These are phyloP conservation scores for Kazachstania bromeliacearum DNA, from an alignment of 805 yeast genomes.

Conservation along the genomic window DNA sequence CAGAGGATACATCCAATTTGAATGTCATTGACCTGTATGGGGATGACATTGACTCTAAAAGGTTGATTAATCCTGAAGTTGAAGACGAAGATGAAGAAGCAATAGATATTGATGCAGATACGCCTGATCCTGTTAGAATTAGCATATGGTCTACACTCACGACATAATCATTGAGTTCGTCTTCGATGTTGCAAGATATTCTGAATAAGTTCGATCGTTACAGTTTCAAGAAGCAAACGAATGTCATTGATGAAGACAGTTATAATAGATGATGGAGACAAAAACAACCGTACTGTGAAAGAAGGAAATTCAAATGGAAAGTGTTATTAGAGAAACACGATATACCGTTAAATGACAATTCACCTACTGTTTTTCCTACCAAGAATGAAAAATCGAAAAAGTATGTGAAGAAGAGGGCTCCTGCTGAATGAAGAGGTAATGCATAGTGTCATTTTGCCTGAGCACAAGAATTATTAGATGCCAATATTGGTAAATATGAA, in stretches of 20 bases:
- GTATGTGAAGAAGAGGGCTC: conserved; percentile 82
- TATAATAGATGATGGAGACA: conserved; percentile 70
- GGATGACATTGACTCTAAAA: too few relatives aligned
- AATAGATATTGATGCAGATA: neutral
- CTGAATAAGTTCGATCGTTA: conserved; percentile 54
- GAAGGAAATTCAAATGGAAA: conserved; percentile 74
- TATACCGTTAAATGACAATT: conserved; percentile 36
- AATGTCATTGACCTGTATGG: conserved; percentile 33
- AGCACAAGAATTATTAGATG: conserved; percentile 64
- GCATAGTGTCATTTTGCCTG: conserved; percentile 95
- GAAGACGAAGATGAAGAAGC: conserved; percentile 1
- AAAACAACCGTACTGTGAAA: conserved; percentile 52
- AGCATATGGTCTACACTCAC: too few relatives aligned
- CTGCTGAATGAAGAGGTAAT: conserved; percentile 94
- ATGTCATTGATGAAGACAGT: conserved; percentile 41
- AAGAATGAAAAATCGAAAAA: conserved; percentile 69
- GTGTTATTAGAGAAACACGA: conserved; percentile 59
- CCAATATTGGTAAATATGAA: conserved; percentile 67
- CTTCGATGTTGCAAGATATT: too few relatives aligned
- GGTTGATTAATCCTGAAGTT: too few relatives aligned
- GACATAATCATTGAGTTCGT: too few relatives aligned
- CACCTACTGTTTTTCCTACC: conserved; percentile 71
- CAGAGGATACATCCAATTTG: too few relatives aligned
- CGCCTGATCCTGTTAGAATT: neutral
- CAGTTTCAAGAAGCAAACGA: conserved; percentile 70